These are phyloP conservation scores for Oryza meridionalis DNA, from an alignment of 176 grass and related monocot genomes.

Conservation along the genomic window DNA sequence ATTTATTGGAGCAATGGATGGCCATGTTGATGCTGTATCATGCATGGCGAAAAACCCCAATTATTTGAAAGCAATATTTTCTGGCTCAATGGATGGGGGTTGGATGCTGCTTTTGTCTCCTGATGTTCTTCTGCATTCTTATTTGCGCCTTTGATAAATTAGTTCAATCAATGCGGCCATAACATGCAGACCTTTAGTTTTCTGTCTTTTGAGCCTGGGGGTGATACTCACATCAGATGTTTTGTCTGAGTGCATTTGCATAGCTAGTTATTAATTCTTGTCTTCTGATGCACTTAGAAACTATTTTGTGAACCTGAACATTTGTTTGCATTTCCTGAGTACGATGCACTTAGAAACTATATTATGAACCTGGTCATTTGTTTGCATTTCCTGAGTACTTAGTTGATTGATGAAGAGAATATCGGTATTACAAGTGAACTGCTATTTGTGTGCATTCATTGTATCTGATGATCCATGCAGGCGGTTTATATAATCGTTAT, in stretches of 20 bases:
- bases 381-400: conserved; percentile 12
- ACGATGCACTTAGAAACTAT: not conserved
- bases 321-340: conserved; percentile 2
- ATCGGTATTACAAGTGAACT: conserved; percentile 5
- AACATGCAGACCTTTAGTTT: not conserved
- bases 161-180: not conserved
- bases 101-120: not conserved
- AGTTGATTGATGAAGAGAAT: conserved; percentile 5
- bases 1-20: conserved; percentile 97
- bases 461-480: not conserved
- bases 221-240: not conserved
- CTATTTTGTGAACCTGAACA: not conserved
- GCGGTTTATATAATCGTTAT: not conserved
- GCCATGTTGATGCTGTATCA: conserved; percentile 82
- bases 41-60: conserved; percentile 89
- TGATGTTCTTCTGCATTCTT: not conserved
- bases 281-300: not conserved
- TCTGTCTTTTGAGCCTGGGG: not conserved
- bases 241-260: not conserved
- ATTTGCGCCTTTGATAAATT: conserved; percentile 6
- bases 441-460: conserved; percentile 10
- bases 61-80: conserved; percentile 91
- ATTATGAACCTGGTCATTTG: not conserved
- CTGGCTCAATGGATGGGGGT: conserved; percentile 99
- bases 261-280: not conserved